phyloP scores from a whole-genome alignment of 2,329 filamentous ascomycete genomes.

The Ceratocystis harringtonii region DNA sequence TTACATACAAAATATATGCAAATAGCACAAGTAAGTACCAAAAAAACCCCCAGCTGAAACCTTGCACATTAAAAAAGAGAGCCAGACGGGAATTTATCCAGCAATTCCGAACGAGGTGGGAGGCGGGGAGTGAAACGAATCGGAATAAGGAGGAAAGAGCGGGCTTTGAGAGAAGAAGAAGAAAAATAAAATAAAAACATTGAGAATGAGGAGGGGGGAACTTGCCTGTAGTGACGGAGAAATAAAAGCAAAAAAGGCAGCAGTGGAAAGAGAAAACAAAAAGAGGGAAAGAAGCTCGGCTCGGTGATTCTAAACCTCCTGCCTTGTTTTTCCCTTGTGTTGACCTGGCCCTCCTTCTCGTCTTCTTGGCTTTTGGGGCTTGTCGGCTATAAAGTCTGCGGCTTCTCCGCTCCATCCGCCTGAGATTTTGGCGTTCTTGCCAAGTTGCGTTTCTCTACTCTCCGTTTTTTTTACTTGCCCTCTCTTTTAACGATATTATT shows the following conservation, averaged over 20 bases:
- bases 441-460: not conserved
- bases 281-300: not conserved
- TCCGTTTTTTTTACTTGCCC: not conserved
- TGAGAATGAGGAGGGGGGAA: not conserved
- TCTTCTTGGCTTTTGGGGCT: not conserved
- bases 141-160: not conserved
- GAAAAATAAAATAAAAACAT: not conserved
- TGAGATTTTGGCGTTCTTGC: not conserved
- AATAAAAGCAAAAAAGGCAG: not conserved
- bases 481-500: not conserved
- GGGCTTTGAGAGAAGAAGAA: not conserved
- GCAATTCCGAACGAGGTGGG: not conserved
- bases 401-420: not conserved
- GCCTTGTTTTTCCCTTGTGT: not conserved
- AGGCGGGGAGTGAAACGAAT: not conserved
- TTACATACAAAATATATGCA: not conserved
- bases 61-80: not conserved
- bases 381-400: not conserved
- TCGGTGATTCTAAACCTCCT: not conserved
- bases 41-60: not conserved
- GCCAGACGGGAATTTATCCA: not conserved
- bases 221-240: not conserved
- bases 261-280: not conserved
- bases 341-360: not conserved
- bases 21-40: not conserved